Conservation (phyloP, 179 eudicot species). For the Heliamphora pulchella region DNA sequence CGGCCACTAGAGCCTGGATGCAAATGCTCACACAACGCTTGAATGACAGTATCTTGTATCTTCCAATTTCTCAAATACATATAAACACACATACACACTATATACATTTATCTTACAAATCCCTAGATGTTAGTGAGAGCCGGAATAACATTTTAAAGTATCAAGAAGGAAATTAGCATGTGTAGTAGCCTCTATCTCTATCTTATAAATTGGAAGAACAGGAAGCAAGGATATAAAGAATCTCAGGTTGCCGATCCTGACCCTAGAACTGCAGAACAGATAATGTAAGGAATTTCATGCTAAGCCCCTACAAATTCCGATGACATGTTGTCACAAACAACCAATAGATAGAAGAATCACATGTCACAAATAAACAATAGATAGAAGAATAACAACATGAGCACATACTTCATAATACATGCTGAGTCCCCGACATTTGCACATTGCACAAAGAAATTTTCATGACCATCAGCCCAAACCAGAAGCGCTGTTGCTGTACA, state of each 20-base stretch:
- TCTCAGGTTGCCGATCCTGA: background rate
- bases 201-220: slow-evolving; percentile 1
- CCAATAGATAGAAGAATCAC: background rate
- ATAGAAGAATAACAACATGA: slow-evolving; percentile 16
- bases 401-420: slow-evolving; percentile 74
- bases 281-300: background rate
- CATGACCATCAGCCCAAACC: slow-evolving; percentile 68
- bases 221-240: background rate
- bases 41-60: no score
- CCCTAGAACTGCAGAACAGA: background rate
- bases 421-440: slow-evolving; percentile 99
- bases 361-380: background rate
- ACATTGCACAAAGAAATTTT: slow-evolving; percentile 74
- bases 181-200: background rate
- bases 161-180: background rate
- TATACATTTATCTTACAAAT: background rate
- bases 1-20: no score
- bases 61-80: background rate
- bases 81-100: no score
- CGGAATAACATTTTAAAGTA: background rate
- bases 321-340: background rate
- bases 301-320: background rate
- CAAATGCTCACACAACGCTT: no score
- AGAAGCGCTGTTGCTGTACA: slow-evolving; percentile 96
- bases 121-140: background rate